Evolutionary conservation across 1,284 basidiomycete genomes (phyloP).

Genomic region (Cryptococcus neoformans): DNA sequence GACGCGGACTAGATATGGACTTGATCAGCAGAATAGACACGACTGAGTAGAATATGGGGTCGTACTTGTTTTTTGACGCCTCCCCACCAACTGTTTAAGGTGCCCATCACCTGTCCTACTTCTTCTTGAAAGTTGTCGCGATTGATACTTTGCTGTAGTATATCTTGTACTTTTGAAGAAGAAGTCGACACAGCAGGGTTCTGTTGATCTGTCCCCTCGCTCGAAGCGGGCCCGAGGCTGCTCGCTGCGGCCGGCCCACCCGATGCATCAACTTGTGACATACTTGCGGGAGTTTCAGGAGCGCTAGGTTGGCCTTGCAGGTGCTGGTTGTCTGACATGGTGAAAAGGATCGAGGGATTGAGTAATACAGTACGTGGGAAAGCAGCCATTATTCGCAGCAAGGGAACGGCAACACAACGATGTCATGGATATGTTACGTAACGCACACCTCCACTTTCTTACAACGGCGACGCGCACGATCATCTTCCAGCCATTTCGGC

Average conservation of each 20-base stretch:
- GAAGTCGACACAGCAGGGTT: not conserved
- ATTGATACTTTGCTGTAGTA: constrained; percentile 54
- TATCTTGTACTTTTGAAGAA: constrained; percentile 27
- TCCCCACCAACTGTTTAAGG: constrained; percentile 71
- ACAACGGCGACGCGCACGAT: no score
- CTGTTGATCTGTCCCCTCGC: not conserved
- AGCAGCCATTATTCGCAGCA: no score
- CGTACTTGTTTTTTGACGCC: constrained; percentile 80
- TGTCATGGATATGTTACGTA: no score
- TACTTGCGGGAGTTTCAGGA: not conserved
- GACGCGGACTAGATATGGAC: constrained; percentile 62
- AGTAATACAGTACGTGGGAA: not conserved
- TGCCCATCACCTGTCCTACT: constrained; percentile 77
- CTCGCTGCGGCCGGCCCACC: not conserved
- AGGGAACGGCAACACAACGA: no score
- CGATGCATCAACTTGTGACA: not conserved
- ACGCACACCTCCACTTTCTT: no score
- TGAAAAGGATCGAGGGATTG: not conserved
- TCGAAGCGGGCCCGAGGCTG: not conserved
- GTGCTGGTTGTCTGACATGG: not conserved
- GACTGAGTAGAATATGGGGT: not conserved
- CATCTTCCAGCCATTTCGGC: no score
- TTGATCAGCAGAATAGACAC: not conserved
- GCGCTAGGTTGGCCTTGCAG: not conserved
- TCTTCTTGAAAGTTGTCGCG: constrained; percentile 68